A percentile compares a stretch with the other conserved stretches of the same genome.
phyloP scores from a whole-genome alignment of 1,139 yeast species.

The Hyphopichia fennica region DNA sequence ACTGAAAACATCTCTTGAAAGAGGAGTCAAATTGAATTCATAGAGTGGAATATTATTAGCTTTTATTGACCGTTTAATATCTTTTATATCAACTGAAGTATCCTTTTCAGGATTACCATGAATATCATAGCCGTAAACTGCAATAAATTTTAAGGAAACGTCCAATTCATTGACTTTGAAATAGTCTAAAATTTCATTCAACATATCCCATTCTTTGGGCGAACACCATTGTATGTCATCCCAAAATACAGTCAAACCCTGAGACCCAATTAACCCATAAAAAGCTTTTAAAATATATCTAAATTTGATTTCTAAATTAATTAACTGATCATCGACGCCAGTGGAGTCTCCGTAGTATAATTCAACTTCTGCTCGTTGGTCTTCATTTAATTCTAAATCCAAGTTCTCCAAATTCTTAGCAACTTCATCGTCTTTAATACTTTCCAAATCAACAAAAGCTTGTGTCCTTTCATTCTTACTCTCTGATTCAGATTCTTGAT shows the following conservation, averaged over 20 bases:
- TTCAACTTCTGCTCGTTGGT: slow-evolving; percentile 1
- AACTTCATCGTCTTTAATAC: background rate
- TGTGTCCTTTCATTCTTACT: background rate
- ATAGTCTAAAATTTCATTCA: slow-evolving; percentile 28
- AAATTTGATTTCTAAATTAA: slow-evolving; percentile 40
- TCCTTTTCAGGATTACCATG: background rate
- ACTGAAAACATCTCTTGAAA: slow-evolving; percentile 8
- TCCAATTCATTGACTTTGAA: slow-evolving; percentile 21
- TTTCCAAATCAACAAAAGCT: background rate
- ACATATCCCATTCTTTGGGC: slow-evolving; percentile 26
- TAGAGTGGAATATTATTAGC: slow-evolving; percentile 6
- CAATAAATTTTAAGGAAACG: slow-evolving; percentile 18
- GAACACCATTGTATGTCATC: slow-evolving; percentile 53
- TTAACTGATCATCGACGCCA: slow-evolving; percentile 17
- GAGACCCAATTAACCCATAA: slow-evolving; percentile 40
- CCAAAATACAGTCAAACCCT: slow-evolving; percentile 46
- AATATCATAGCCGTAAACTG: slow-evolving; percentile 11
- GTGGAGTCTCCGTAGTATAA: slow-evolving; percentile 3
- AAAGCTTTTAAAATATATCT: slow-evolving; percentile 45
- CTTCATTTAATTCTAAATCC: background rate
- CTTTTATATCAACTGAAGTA: slow-evolving; percentile 3
- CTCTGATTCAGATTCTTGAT: background rate
- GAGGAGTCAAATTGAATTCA: slow-evolving; percentile 9
- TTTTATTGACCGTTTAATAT: slow-evolving; percentile 6
- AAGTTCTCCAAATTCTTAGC: background rate